phyloP scores from a whole-genome alignment of 2,329 filamentous ascomycete genomes.

The Neocucurbitaria cava region DNA sequence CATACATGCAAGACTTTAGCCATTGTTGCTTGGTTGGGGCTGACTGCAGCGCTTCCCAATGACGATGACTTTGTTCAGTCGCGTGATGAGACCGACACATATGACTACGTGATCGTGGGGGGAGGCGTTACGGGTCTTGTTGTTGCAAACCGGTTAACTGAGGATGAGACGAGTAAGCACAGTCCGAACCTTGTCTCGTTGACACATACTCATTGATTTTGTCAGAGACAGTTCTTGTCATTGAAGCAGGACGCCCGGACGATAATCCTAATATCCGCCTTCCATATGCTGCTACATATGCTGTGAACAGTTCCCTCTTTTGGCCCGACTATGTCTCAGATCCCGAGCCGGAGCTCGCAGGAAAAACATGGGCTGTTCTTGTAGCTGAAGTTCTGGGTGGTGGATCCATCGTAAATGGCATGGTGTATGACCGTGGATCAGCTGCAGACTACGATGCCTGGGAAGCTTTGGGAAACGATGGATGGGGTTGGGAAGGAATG shows the following conservation, averaged over 20 bases:
- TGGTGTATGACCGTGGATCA: constrained; percentile 47
- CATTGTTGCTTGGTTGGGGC: constrained; percentile 19
- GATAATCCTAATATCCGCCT: constrained; percentile 31
- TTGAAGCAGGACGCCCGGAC: constrained; percentile 33
- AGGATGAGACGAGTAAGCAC: constrained; percentile 17
- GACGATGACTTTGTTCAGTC: background rate
- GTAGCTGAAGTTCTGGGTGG: constrained; percentile 33
- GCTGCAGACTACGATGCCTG: constrained; percentile 60
- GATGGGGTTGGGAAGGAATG: constrained; percentile 64
- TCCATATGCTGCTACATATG: constrained; percentile 29
- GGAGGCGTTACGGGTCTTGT: constrained; percentile 35
- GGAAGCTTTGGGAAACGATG: constrained; percentile 64
- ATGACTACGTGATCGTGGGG: constrained; percentile 39
- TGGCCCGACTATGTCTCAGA: constrained; percentile 26
- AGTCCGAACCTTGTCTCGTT: background rate
- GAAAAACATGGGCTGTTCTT: constrained; percentile 20
- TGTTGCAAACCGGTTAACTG: constrained; percentile 32
- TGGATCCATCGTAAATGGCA: constrained; percentile 42
- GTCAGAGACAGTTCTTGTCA: constrained; percentile 35
- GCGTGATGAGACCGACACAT: constrained; percentile 15
- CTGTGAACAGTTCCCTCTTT: constrained; percentile 23
- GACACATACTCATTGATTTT: background rate
- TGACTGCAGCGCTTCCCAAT: constrained; percentile 19
- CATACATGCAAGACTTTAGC: constrained; percentile 19
- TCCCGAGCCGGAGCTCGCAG: constrained; percentile 26